Base-by-base conservation (phyloP, 305 asterid species). In the Solanum hybrid region DNA sequence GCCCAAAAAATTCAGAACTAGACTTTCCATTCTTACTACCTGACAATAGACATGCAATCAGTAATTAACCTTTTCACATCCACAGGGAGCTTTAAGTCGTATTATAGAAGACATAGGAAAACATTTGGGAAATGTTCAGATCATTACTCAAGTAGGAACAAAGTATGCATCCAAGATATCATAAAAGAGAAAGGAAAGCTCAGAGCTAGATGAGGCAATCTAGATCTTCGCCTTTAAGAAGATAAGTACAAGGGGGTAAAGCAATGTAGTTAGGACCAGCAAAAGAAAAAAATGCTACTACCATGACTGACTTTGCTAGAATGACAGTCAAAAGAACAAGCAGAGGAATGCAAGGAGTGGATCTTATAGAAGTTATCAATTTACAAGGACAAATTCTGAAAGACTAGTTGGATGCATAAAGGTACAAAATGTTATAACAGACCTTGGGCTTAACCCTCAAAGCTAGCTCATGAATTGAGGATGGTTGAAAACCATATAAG, bases 21-120 rank as follows among this genome's bases (percentile, higher is more conserved):
- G 90, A 88, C 95, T 93, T 92, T 96, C 98, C 98, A 96, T 94
- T 89, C 91, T 89, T 89, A 95, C 94, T 29, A 96, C 97, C 98
- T 95, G 94, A 46, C 11, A 74, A 74, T 74, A 16, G 80, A 77
- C 90, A 92, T 40, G 61, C 18, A 86, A 90, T 20, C 13, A 31
- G 8, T 35, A 78, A 51, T 84, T 51, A 84, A 73, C 8, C 31
- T 18, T 51, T 83, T 90, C 39, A 81, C 64, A 90, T 74, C 88
- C 46, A 77, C 28, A 39, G 80, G 69, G 61, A 82, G 64, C 22
- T 85, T 31, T 12, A 31, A 57, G 29, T 33, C 1, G 11, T 57
- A 57, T 34, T 9, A 87, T 51, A 42, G 69, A 46, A 81, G n/a
- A 74, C 34, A 46, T 1, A 37, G 71, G 28, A 46, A 57, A 51